Evolutionary conservation across 441 rosid species (phyloP), one percentile per base, ranked within the genome.

Genomic region (Gossypium schwendimanii): DNA sequence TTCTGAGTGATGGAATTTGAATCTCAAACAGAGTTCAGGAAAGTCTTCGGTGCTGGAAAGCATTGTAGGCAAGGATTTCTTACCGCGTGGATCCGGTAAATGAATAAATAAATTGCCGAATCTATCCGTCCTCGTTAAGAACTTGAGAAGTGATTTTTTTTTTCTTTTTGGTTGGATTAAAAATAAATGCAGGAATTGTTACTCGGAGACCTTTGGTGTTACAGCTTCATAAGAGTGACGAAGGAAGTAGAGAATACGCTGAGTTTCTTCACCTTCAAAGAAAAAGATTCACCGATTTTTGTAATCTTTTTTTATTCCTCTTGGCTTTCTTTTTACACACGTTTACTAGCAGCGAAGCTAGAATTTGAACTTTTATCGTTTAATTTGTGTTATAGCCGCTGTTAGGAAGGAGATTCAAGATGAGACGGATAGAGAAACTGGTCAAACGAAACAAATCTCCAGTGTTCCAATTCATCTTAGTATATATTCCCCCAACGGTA

Each of bases 61-160:
- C 73, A 84, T 95, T 14, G 99, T 95, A 0, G 96, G 98, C 71
- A 93, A 93, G 88, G 98, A 95, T 62, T 95, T 95, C 77, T 82
- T 95, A 62, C 99, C 98, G 18, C 98, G 98, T 82, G 99, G 99
- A 89, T 93, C 99, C 17, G 99, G 98, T 92, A 83, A 78, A 20
- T 6, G 41, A 36, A 7, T 36, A 36, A 14, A 12, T 28, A 63
- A 3, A 8, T 69, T 33, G 23, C 69, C 44, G 0, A 67, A 15
- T 26, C 44, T 15, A 67, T 67, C 15, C 10, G 3, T 15, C 12
- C 5, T 45, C 39, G 39, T 12, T 12, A 3, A 47, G 39, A 66
- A 66, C 39, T 14, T 66, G 5, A 55, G 7, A 3, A 62, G 41
- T 72, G 6, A 52, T 18, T 63, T 17, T 6, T 33, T 9, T 14